Base-by-base conservation (phyloP, 495 filamentous ascomycete genomes). In the Penicillium cataractarum region DNA sequence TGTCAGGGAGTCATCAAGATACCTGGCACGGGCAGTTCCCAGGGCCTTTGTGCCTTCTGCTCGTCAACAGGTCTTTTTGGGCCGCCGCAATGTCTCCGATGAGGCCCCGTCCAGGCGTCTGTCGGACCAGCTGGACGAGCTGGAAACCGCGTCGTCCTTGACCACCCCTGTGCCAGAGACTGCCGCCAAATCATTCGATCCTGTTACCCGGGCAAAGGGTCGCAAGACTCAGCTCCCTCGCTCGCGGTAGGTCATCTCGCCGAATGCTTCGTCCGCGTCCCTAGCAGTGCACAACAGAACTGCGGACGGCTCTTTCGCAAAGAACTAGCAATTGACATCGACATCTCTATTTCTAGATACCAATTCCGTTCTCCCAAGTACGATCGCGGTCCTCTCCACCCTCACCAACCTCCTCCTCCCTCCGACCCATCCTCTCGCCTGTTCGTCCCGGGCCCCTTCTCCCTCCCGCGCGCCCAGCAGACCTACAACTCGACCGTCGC, bases 381-480 rank as follows among this genome's bases (percentile, higher is more conserved):
- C 83, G 85, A 96, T 76, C 90, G 95, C 73, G 95, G 95, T 57
- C 93, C 93, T 51, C 83, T 98, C 39, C 92, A 97, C 71, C 96
- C 95, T 46, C 87, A 96, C 71, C 91, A 96, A 75, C 92, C 91
- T 15, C 95, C 92, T 5, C 83, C 87, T 12, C 82, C 89, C 48
- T 95, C 95, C 37, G 89, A 93, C 66, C 93, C 95, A 12, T 83
- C 88, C 58, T 97, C 95, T 61, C 89, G 95, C 72, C 78, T 90
- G 55, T 99, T 92, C 80, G 80, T 90, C n/a, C 95, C 95, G 1
- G 96, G 96, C 6, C 95, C 95, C 8, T 99, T 98, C 83, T 89
- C 88, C 74, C 80, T 90, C 26, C 92, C 95, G 27, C 89, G 95
- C 65, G 85, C 97, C 50, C 86, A 91, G 72, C 92, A 98, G 74